Evolutionary conservation across 2,329 filamentous ascomycete species (phyloP).

Genomic region (Aspergillus udagawae): DNA sequence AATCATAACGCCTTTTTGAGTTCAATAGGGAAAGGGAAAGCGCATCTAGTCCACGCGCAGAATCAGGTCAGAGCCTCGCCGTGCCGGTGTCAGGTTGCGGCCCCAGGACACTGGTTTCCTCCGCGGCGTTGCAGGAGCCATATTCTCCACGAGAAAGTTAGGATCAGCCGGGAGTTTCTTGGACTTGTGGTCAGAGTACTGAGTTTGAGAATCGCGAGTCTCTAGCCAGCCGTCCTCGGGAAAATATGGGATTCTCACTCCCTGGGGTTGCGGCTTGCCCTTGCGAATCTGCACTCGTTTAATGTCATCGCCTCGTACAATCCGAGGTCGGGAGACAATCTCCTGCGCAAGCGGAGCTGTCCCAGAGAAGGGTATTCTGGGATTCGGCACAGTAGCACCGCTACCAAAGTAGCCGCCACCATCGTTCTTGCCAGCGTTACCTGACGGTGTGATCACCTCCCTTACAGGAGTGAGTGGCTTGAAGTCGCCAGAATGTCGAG

Average conservation of each 20-base stretch:
- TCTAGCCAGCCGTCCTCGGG: constrained; percentile 29
- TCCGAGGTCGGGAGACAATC: constrained; percentile 29
- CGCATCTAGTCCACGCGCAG: constrained; percentile 26
- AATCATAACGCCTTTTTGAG: background rate
- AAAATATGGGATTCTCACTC: constrained; percentile 21
- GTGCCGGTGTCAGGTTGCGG: constrained; percentile 29
- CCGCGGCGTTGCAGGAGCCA: constrained; percentile 13
- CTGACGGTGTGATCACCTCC: constrained; percentile 17
- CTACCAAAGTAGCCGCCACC: constrained; percentile 1
- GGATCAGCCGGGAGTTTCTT: constrained; percentile 5
- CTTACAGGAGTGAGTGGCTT: constrained; percentile 20
- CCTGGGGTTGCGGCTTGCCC: constrained; percentile 24
- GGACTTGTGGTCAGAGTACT: background rate
- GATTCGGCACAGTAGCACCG: constrained; percentile 14
- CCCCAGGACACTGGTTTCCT: constrained; percentile 21
- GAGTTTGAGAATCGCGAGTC: background rate
- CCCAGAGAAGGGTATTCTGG: constrained; percentile 16
- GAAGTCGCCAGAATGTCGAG: constrained; percentile 17
- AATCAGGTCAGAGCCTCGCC: constrained; percentile 28
- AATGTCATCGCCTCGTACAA: constrained; percentile 29
- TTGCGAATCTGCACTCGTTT: constrained; percentile 29
- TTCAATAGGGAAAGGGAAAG: background rate
- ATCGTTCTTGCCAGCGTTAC: constrained; percentile 5
- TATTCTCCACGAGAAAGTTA: constrained; percentile 3
- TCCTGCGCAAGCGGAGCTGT: constrained; percentile 25